Base-by-base conservation (phyloP, 805 yeast genomes). In the Nakazawaea wyomingensis region DNA sequence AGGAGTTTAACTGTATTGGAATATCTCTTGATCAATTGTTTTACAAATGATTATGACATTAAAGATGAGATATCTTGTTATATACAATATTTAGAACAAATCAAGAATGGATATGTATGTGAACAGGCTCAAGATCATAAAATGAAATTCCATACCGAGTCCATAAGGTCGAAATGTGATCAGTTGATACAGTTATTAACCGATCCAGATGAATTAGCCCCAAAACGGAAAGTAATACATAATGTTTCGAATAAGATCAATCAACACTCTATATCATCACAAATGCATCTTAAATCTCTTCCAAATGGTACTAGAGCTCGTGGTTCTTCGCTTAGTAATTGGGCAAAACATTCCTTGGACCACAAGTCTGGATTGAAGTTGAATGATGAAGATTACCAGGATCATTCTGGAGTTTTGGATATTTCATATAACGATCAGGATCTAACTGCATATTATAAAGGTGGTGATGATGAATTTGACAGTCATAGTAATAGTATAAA, bases 1-100 rank as follows among this genome's bases (percentile, higher is more conserved):
- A 60, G 59, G 46, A 53, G 62, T 35, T 44, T 60, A 14, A 50
- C 44, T 21, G 36, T 58, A 13, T 37, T 57, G 27, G 62, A 59
- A 35, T 54, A 55, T 36, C 39, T 60, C 4, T 34, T 55, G 9
- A 26, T 57, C n/a, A 49, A 59, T 43, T 57, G 65, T 44, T 58
- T 47, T 43, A 34, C 27, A 4, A 38, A 39, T 14, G 34, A 44
- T 5, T 57, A 47, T 40, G 65, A 60, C 44, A 42, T 60, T 11
- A 34, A 37, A 5, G 45, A 43, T 5, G 56, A 54, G 9, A 34
- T 59, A 3, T 37, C 41, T 16, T 8, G 41, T 17, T 45, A 53
- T 21, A 32, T 44, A n/a, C 47, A 46, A n/a, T 28, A 46, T 3
- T 30, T 60, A 4, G 34, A 39, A 11, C 32, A 35, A 13, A 37